Evolutionary conservation across 2,329 filamentous ascomycete species (phyloP), one percentile per base, ranked within the genome.

Genomic region (Geosmithia flava): DNA sequence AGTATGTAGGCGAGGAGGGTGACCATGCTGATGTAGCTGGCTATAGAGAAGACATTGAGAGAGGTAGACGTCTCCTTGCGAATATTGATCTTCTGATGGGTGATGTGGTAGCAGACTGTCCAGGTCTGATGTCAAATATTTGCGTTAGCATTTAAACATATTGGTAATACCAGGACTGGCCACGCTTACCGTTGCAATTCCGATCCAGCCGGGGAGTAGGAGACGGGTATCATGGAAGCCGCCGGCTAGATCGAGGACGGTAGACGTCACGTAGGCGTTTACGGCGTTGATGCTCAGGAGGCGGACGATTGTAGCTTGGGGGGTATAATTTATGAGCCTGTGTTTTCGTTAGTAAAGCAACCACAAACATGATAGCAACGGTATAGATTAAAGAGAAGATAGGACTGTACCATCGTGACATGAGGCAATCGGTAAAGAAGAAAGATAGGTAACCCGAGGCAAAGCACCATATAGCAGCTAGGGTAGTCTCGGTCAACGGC

Each of bases 271-370:
- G 64, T 87, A 88, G 53, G 82, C 81, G 60, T 88, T 87, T 51
- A 86, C 72, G 49, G 79, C 80, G 61, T 83, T 85, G 52, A 85
- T 83, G 50, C 84, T 84, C 46, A 87, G 71, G 43, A 93, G 81
- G 46, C 87, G 85, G 50, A 93, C 81, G 52, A 90, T 78, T 44
- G 87, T 88, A 46, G 86, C 87, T 62, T 81, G 78, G 2, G 87
- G 85, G 15, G 86, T 88, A 67, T 91, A 93, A 63, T 89, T 84
- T 55, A 91, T 74, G 56, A 93, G 81, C 87, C 84, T 86, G 50
- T 20, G 41, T 11, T 37, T 3, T 6, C 6, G 33, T 37, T 37
- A 16, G 33, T 13, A 3, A 13, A 16, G 11, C 5, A 13, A 37
- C n/a, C n/a, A 37, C 6, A 11, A 37, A 13, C 3, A 37, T 27